Conservation (phyloP, 2,329 filamentous ascomycete species). For the Claviceps purpurea region DNA sequence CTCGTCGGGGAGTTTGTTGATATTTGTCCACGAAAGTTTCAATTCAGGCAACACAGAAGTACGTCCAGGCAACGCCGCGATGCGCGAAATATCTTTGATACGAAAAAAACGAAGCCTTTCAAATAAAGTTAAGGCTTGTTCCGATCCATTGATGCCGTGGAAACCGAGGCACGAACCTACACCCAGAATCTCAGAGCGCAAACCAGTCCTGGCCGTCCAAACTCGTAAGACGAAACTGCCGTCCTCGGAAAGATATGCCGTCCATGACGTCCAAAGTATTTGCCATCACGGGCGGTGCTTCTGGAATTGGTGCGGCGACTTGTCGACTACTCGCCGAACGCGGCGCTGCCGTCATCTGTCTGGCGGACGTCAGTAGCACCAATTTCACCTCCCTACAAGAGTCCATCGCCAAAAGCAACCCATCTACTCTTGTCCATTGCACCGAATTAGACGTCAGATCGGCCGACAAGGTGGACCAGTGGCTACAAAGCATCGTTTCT, state of each 20-base stretch:
- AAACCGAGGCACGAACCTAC: too few relatives aligned
- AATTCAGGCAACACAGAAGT: too few relatives aligned
- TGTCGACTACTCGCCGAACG: conserved; percentile 1
- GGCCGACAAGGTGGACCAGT: not conserved
- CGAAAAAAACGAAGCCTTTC: not conserved
- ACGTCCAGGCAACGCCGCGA: too few relatives aligned
- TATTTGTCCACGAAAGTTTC: not conserved
- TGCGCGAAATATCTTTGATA: too few relatives aligned
- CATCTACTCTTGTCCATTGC: not conserved
- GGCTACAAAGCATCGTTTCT: not conserved
- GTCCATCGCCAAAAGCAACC: not conserved
- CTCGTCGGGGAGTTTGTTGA: not conserved
- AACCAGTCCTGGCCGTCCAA: too few relatives aligned
- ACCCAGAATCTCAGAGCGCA: not conserved
- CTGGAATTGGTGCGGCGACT: conserved; percentile 2
- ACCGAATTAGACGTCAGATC: not conserved
- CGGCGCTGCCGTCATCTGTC: not conserved
- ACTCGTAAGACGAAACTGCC: too few relatives aligned
- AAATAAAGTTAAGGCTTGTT: too few relatives aligned
- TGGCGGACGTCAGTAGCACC: not conserved
- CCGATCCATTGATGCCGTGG: too few relatives aligned
- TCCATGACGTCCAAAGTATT: not conserved
- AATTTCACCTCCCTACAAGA: not conserved
- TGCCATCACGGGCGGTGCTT: conserved; percentile 1
- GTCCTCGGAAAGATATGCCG: not conserved